These are phyloP conservation scores for Paraphoma sp. DNA, from an alignment of 2,329 filamentous ascomycete genomes.

Conservation along the genomic window DNA sequence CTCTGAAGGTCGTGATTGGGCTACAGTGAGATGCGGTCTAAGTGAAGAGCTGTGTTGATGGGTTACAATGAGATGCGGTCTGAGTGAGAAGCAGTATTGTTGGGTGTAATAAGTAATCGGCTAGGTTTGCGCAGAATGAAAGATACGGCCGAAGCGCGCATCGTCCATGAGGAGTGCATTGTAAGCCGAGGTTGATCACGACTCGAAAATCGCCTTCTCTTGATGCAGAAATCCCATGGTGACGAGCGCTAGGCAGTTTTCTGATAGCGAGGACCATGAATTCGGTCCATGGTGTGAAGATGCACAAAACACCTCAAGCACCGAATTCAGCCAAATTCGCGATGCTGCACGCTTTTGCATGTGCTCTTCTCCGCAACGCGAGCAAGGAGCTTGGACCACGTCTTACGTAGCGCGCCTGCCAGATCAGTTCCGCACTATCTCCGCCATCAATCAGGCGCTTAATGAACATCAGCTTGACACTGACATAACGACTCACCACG, in stretches of 20 bases:
- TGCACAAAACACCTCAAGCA: background rate
- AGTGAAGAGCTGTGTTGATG: conserved; percentile 7
- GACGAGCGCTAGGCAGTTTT: background rate
- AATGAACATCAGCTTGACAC: conserved; percentile 27
- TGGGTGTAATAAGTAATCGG: background rate
- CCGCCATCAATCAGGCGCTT: conserved; percentile 21
- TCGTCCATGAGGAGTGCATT: conserved; percentile 2
- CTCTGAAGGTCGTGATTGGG: conserved; percentile 12
- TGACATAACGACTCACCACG: conserved; percentile 3
- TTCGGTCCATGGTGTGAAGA: background rate
- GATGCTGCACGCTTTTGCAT: background rate
- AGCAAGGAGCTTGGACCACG: conserved; percentile 8
- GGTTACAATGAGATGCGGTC: background rate
- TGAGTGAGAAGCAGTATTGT: conserved; percentile 6
- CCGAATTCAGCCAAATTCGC: background rate
- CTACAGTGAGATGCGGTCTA: background rate
- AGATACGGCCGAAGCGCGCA: conserved; percentile 26
- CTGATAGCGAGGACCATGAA: background rate
- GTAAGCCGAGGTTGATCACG: conserved; percentile 29
- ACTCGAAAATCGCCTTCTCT: conserved; percentile 9
- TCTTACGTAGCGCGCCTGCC: background rate
- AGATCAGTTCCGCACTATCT: conserved; percentile 6
- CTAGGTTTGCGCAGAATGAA: conserved; percentile 18
- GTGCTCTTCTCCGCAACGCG: background rate
- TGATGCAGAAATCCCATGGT: background rate